These are phyloP conservation scores for Hypericum perforatum DNA, from an alignment of 345 rosid genomes.

Conservation along the genomic window DNA sequence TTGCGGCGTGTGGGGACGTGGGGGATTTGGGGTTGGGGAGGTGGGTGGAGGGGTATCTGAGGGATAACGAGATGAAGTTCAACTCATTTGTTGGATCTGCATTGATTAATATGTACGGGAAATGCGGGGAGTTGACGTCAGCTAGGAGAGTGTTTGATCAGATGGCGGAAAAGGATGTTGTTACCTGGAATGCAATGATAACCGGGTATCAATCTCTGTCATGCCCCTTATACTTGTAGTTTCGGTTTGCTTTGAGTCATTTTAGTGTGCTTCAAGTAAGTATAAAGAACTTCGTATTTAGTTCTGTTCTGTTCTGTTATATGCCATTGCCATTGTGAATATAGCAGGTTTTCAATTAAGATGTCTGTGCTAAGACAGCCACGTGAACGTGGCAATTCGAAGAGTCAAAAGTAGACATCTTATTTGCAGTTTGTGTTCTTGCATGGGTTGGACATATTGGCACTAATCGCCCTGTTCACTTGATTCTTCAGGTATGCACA, in stretches of 20 bases:
- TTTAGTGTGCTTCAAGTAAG: too few species aligned
- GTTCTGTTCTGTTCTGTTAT: too few species aligned
- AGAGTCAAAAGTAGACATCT: background rate
- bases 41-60: conserved; percentile 44
- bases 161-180: conserved; percentile 48
- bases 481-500: conserved; percentile 50
- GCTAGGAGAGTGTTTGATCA: conserved; percentile 63
- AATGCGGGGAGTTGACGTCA: conserved; percentile 62
- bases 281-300: too few species aligned
- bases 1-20: conserved; percentile 58
- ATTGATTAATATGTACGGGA: conserved; percentile 68
- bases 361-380: too few species aligned
- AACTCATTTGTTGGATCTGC: conserved; percentile 54
- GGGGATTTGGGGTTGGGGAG: conserved; percentile 63
- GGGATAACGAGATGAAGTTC: conserved; percentile 34
- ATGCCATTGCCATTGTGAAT: too few species aligned
- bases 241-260: too few species aligned
- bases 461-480: too few species aligned
- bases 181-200: conserved; percentile 88
- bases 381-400: too few species aligned
- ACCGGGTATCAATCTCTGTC: conserved; percentile 40
- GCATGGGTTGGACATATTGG: background rate
- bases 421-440: background rate
- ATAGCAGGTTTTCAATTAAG: too few species aligned
- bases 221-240: background rate